phyloP scores from a whole-genome alignment of 257 asterid species.

The Lycium barbarum region DNA sequence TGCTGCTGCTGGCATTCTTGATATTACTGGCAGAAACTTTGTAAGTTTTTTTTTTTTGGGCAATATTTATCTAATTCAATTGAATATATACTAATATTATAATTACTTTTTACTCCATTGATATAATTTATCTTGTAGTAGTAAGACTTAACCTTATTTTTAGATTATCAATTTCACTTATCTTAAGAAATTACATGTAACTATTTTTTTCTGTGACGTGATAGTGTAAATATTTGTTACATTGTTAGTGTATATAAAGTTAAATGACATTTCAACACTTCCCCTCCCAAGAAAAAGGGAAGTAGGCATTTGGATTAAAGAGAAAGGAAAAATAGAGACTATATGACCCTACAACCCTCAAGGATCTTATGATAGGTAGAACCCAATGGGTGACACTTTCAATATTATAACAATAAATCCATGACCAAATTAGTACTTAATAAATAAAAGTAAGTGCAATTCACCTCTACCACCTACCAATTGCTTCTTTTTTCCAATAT shows the following conservation, averaged over 20 bases:
- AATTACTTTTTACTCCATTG: neutral
- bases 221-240: neutral
- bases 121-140: neutral
- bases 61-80: too few relatives aligned
- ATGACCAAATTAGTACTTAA: neutral
- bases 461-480: neutral
- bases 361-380: neutral
- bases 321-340: neutral
- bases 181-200: too few relatives aligned
- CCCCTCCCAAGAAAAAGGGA: neutral
- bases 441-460: neutral
- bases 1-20: conserved; percentile 82
- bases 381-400: neutral
- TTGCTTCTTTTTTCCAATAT: neutral
- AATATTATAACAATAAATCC: neutral
- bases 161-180: too few relatives aligned
- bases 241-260: neutral
- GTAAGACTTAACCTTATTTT: too few relatives aligned
- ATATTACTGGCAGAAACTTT: conserved; percentile 66
- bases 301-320: neutral
- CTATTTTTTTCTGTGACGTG: neutral
- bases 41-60: conserved; percentile 42
- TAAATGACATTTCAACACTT: neutral
- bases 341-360: neutral
- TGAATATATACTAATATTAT: neutral